Evolutionary conservation across 1,284 basidiomycete genomes (phyloP), one percentile per base, ranked within the genome.

Genomic region (Marasmius oreades): DNA sequence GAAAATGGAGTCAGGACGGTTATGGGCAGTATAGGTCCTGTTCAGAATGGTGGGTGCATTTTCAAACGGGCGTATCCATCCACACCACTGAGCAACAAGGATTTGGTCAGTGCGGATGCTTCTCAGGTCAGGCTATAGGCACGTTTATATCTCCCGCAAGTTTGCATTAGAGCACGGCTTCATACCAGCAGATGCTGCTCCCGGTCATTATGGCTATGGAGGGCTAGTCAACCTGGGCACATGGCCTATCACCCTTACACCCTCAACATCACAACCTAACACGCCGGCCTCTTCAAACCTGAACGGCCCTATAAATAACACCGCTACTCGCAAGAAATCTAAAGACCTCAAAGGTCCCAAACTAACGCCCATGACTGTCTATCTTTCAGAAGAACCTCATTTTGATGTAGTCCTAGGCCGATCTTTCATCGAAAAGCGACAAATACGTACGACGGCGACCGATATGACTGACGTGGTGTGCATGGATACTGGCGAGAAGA

Each of bases 371-470:
- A 67, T 81, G 52, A 58, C 79, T 0, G 88, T 92, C 1, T 92
- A 92, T 73, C 77, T 98, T 33, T 91, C 91, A 8, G 96, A 99
- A 70, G 95, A 98, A 71, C 88, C 89, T 22, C 95, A 98, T 70
- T 99, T 99, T 73, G 95, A 98, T 64, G 93, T 98, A 51, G 92
- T 98, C 20, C 81, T 99, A 2, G 96, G 96, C 3, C 82, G 96
- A 43, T 88, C 91, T 31, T 99, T 98, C 77, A 90, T 95, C 72
- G 97, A 99, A 73, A 86, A 86, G 67, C 82, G 96, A 64, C 88
- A 90, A 63, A 85, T 99, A 63, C 87, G 87, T 70, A 86, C 84
- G 23, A 91, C 91, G 66, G 77, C 87, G 0, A 75, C 89, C 37
- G 96, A 99, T 70, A 88, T 88, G 55, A 98, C 96, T 12, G 88